These are phyloP conservation scores for Colletotrichum graminicola DNA, from an alignment of 2,329 filamentous ascomycete genomes.

Conservation along the genomic window DNA sequence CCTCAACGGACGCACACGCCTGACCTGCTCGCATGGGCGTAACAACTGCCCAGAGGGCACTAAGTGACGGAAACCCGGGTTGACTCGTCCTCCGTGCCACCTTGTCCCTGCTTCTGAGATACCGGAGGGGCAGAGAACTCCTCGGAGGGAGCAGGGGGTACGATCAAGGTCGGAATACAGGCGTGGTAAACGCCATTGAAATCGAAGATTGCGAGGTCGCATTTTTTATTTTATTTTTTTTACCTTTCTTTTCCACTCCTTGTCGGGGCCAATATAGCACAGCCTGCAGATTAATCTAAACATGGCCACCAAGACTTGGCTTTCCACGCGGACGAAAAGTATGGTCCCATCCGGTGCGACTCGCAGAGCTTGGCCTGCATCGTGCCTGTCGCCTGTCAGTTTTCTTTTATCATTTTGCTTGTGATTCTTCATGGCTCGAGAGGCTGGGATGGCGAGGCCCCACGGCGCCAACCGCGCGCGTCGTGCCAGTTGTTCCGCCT, in stretches of 20 bases:
- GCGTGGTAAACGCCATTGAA: constrained; percentile 27
- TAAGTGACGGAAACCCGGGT: not conserved
- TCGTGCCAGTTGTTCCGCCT: constrained; percentile 10
- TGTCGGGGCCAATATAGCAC: not conserved
- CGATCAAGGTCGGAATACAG: not conserved
- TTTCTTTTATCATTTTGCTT: not conserved
- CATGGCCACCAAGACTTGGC: constrained; percentile 25
- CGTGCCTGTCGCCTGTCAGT: not conserved
- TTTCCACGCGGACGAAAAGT: constrained; percentile 5
- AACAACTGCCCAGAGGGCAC: not conserved
- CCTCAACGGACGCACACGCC: not conserved
- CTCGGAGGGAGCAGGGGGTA: not conserved
- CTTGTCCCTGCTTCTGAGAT: not conserved
- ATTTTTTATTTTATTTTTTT: not conserved
- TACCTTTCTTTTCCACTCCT: no score
- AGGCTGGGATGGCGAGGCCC: constrained; percentile 4
- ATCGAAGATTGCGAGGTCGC: constrained; percentile 19
- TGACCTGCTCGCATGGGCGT: not conserved
- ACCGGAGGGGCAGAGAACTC: not conserved
- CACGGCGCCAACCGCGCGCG: constrained; percentile 10
- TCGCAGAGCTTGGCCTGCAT: constrained; percentile 17
- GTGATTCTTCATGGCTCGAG: constrained; percentile 7
- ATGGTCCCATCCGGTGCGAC: constrained; percentile 4
- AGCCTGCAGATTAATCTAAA: not conserved
- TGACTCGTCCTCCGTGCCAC: not conserved